phyloP scores from a whole-genome alignment of 345 rosid species.

The Passiflora organensis region DNA sequence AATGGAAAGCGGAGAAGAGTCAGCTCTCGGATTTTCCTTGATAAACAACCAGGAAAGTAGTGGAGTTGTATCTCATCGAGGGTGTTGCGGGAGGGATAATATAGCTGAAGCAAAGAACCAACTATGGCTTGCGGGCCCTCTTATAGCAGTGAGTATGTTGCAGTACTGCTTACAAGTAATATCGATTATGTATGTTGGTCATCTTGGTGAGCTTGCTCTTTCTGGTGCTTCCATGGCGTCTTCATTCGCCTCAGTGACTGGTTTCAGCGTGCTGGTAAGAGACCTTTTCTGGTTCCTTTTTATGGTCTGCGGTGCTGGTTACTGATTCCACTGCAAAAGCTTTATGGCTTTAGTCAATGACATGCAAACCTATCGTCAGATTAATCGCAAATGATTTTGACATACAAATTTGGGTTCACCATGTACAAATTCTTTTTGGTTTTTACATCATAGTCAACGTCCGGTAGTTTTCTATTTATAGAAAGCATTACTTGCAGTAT shows the following conservation, averaged over 20 bases:
- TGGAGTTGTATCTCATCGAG: neutral
- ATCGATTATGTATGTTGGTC: constrained; percentile 44
- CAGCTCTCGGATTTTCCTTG: constrained; percentile 14
- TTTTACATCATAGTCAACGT: no score
- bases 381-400: no score
- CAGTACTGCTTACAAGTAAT: constrained; percentile 39
- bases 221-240: constrained; percentile 44
- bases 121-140: constrained; percentile 37
- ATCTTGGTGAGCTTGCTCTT: constrained; percentile 40
- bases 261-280: constrained; percentile 40
- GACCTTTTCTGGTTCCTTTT: neutral
- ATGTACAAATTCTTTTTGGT: no score
- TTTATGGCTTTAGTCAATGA: no score
- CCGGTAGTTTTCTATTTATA: no score
- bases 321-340: neutral
- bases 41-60: constrained; percentile 10
- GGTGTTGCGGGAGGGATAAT: constrained; percentile 2
- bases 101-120: constrained; percentile 35
- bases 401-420: no score
- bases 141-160: constrained; percentile 32
- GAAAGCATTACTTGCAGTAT: no score
- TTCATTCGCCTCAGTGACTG: constrained; percentile 43
- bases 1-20: constrained; percentile 16
- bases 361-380: no score
- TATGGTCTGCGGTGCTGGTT: neutral